A percentile compares a stretch with the other conserved stretches of the same genome.
Evolutionary conservation across 208 protist genomes (phyloP).

Genomic region (Leishmania lainsoni): DNA sequence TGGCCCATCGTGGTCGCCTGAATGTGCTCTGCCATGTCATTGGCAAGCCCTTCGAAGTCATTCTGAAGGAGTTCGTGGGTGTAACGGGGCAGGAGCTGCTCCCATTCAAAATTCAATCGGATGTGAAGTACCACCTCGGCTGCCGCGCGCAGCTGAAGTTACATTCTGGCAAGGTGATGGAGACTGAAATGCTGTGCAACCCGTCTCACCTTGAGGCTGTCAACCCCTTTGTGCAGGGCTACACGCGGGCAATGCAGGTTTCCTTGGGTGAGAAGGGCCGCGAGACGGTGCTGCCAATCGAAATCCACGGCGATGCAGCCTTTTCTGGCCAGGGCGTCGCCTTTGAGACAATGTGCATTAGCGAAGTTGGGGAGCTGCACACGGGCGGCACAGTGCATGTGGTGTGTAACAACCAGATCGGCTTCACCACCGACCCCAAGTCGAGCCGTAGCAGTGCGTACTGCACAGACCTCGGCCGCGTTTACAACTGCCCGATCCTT

Average conservation of each 20-base stretch:
- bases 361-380: conserved; percentile 90
- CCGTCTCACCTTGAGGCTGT: conserved; percentile 99
- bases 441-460: conserved; percentile 96
- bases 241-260: conserved; percentile 95
- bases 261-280: conserved; percentile 49
- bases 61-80: conserved; percentile 93
- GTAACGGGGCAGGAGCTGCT: conserved; percentile 66
- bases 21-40: conserved; percentile 98
- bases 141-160: conserved; percentile 70
- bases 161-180: conserved; percentile 79
- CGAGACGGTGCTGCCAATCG: conserved; percentile 81
- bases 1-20: conserved; percentile 98
- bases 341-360: conserved; percentile 97
- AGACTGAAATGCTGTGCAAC: conserved; percentile 97
- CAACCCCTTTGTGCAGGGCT: conserved; percentile 98
- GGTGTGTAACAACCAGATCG: conserved; percentile 99
- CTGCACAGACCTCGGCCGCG: conserved; percentile 97
- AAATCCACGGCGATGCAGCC: conserved; percentile 99
- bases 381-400: conserved; percentile 98
- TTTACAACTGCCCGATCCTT: conserved; percentile 95
- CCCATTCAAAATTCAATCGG: conserved; percentile 95
- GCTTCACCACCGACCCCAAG: conserved; percentile 98
- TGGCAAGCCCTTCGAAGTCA: conserved; percentile 94
- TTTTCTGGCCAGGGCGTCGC: conserved; percentile 97
- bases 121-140: conserved; percentile 99